These are phyloP conservation scores for Mucor racemosus DNA, from an alignment of 371 early-diverging fungal species.

Conservation along the genomic window DNA sequence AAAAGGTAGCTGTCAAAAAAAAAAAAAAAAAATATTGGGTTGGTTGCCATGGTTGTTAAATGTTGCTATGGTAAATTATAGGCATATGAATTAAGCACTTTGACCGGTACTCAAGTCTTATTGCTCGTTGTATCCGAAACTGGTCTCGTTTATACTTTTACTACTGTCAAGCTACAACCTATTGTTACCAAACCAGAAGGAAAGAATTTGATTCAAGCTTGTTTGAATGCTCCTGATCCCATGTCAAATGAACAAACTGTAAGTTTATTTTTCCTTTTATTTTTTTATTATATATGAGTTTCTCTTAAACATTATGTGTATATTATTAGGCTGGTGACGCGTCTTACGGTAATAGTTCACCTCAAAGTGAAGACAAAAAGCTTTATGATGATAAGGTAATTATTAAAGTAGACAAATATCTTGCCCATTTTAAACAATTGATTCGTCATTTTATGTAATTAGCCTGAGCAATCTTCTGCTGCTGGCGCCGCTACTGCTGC, in stretches of 20 bases:
- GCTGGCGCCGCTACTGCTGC: background rate
- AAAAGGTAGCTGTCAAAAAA: constrained; percentile 70
- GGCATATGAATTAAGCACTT: constrained; percentile 96
- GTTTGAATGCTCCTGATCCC: constrained; percentile 86
- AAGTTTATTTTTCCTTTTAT: background rate
- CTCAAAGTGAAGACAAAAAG: constrained; percentile 25
- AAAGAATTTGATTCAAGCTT: constrained; percentile 93
- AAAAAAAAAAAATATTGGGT: background rate
- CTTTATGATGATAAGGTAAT: constrained; percentile 23
- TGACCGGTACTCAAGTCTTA: constrained; percentile 98
- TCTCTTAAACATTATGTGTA: background rate
- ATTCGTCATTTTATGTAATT: background rate
- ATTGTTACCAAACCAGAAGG: constrained; percentile 95
- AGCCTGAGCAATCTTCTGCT: constrained; percentile 19
- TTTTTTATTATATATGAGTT: background rate
- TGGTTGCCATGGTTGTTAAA: background rate
- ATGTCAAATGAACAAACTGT: constrained; percentile 23
- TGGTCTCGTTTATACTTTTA: constrained; percentile 98
- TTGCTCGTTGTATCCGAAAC: constrained; percentile 97
- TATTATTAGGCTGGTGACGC: constrained; percentile 30
- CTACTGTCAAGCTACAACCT: constrained; percentile 96
- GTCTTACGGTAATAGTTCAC: constrained; percentile 28
- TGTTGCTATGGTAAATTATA: constrained; percentile 29
- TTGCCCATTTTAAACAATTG: background rate
- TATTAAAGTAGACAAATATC: constrained; percentile 9